A percentile compares a stretch with the other conserved stretches of the same genome.
Evolutionary conservation across 129 eudicot genomes (phyloP).

Genomic region (Dittrichia graveolens): DNA sequence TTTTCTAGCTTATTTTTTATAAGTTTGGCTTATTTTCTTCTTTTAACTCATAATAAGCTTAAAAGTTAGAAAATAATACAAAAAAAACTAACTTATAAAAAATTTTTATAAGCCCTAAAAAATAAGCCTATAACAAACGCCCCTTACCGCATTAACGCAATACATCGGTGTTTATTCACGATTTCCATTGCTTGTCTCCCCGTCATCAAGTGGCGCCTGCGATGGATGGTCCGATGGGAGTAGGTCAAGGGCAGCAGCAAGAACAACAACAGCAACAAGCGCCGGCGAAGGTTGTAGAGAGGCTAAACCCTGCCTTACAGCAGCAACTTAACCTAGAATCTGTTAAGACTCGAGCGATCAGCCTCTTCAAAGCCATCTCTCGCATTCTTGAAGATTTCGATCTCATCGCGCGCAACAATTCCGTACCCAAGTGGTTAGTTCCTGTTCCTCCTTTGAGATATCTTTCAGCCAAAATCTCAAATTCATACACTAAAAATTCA

Average conservation of each 20-base stretch:
- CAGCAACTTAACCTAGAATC: conserved; percentile 85
- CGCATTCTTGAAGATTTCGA: conserved; percentile 88
- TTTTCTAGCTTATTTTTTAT: too few relatives aligned
- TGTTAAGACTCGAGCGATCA: conserved; percentile 80
- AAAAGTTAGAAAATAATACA: too few relatives aligned
- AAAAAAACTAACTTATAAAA: too few relatives aligned
- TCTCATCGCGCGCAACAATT: conserved; percentile 61
- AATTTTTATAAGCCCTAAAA: too few relatives aligned
- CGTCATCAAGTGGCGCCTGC: conserved; percentile 22
- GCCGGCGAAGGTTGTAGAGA: conserved; percentile 53
- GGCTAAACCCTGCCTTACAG: conserved; percentile 70
- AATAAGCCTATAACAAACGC: too few relatives aligned
- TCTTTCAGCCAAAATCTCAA: background rate
- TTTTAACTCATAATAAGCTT: too few relatives aligned
- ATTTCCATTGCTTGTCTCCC: background rate
- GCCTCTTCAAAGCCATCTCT: conserved; percentile 78
- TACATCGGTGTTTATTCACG: background rate
- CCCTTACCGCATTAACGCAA: too few relatives aligned
- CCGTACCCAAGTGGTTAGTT: conserved; percentile 73
- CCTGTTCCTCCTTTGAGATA: background rate
- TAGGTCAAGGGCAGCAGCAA: conserved; percentile 41
- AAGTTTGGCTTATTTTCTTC: too few relatives aligned
- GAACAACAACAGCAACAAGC: conserved; percentile 44
- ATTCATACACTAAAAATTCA: background rate
- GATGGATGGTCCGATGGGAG: conserved; percentile 48